Base-by-base conservation (phyloP, 129 eudicot genomes). In the Sambucus nigra region DNA sequence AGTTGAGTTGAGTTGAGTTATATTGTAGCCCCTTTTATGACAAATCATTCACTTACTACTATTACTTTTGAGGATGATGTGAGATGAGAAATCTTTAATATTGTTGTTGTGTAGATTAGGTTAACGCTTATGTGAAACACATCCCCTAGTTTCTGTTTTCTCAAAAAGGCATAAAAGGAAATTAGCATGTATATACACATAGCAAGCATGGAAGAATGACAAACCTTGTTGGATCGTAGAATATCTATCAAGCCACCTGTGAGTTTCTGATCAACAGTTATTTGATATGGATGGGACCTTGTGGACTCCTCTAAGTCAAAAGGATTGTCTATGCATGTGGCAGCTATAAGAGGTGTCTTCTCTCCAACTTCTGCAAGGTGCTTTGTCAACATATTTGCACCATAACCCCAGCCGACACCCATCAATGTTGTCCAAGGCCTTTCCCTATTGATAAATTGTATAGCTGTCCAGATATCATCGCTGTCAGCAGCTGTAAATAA, bases 401-500 rank as follows among this genome's bases (percentile, higher is more conserved):
- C 98, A 76, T 69, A 91, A 53, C 88, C 95, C 65, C 89, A 85
- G 49, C 86, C 98, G 69, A 85, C 94, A 39, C 62, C 89, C 95
- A 79, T 74, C 60, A 85, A 67, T 29, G 89, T 74, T 39, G 95
- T 69, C 89, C 95, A 79, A 44, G 98, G 95, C 61, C 98, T 91
- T 59, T 75, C 80, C 63, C 68, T 74, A 69, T 63, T 79, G 61
- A 91, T 67, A 55, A 65, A 91, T 53, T 77, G 89, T 63, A 91
- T 70, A 74, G 78, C 61, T 51, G 89, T 76, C 78, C 57, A 64
- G 70, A 91, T 45, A 76, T 91, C 98, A 74, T 91, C 95, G 69
- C 89, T 91, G 69, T 91, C 98, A 71, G 89, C 98, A 76, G 98
- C 82, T 45, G 95, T 76, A 76, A 91, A 91, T 67, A 91, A 74